A percentile compares a stretch with the other conserved stretches of the same genome.
Conservation (phyloP, 129 eudicot species). For the Artemisia tridentata region DNA sequence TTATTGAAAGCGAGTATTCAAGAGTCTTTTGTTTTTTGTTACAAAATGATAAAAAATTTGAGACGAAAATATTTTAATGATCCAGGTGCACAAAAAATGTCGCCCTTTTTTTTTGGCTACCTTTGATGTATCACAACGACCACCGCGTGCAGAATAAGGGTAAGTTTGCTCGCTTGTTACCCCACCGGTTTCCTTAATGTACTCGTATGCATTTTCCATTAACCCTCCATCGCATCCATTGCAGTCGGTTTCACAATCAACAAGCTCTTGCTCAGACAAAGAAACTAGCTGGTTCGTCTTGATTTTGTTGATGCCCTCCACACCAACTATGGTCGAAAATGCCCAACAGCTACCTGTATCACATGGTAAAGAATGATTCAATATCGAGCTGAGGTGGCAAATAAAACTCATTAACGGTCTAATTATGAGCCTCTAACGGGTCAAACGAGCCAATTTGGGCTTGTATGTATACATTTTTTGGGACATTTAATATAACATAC, state of each 20-base stretch:
- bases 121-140: conserved; percentile 57
- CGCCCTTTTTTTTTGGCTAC: conserved; percentile 21
- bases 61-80: too few relatives aligned
- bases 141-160: conserved; percentile 63
- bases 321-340: conserved; percentile 82
- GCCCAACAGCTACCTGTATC: conserved; percentile 89
- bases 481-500: conserved; percentile 28
- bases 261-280: conserved; percentile 85
- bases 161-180: conserved; percentile 59
- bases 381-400: background rate
- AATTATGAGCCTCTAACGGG: too few relatives aligned
- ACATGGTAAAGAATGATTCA: conserved; percentile 2
- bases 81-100: too few relatives aligned
- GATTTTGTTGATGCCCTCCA: conserved; percentile 85
- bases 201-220: conserved; percentile 75
- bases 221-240: conserved; percentile 79
- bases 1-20: too few relatives aligned
- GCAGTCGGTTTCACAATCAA: conserved; percentile 68
- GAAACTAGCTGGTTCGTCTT: conserved; percentile 63
- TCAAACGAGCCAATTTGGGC: too few relatives aligned
- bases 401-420: background rate
- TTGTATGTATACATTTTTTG: background rate
- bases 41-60: too few relatives aligned
- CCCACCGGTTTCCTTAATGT: conserved; percentile 65
- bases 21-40: too few relatives aligned